Percentiles rank a stretch among this genome's conserved stretches.
Conservation (phyloP, 1,139 yeast species). For the Arxiozyma slooffiae region DNA sequence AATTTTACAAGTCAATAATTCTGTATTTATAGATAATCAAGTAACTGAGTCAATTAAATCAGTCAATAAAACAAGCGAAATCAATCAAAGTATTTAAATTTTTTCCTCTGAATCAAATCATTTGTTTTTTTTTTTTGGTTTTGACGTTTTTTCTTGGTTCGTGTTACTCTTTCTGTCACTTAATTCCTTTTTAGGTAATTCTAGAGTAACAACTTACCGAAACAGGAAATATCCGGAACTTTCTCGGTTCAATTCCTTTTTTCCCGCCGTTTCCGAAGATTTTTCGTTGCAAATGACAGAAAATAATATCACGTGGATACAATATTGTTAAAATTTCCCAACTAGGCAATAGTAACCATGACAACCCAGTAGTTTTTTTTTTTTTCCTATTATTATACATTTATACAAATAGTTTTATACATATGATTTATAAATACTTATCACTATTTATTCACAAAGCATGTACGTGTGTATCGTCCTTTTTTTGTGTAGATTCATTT, state of each 20-base stretch:
- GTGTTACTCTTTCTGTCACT: neutral
- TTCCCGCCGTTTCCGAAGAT: neutral
- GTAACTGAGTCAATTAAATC: neutral
- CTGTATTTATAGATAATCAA: neutral
- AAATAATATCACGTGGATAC: neutral
- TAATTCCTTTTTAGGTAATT: neutral
- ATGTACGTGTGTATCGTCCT: neutral
- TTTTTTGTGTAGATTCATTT: neutral
- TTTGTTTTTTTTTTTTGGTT: no score
- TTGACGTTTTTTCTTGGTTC: no score
- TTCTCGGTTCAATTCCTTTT: no score
- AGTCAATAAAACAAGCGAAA: no score
- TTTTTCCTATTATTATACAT: no score
- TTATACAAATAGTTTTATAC: no score
- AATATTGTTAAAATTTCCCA: neutral
- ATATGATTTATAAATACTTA: no score
- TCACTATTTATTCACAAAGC: neutral
- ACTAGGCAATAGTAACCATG: neutral
- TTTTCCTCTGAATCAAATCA: neutral
- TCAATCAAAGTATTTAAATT: neutral
- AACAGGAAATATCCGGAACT: neutral
- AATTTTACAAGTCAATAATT: neutral
- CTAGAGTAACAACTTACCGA: neutral
- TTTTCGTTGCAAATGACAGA: neutral
- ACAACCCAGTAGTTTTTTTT: no score